A percentile compares a stretch with the other conserved stretches of the same genome.
These are phyloP conservation scores for Xylariales sp. DNA, from an alignment of 2,329 filamentous ascomycete genomes.

Conservation along the genomic window DNA sequence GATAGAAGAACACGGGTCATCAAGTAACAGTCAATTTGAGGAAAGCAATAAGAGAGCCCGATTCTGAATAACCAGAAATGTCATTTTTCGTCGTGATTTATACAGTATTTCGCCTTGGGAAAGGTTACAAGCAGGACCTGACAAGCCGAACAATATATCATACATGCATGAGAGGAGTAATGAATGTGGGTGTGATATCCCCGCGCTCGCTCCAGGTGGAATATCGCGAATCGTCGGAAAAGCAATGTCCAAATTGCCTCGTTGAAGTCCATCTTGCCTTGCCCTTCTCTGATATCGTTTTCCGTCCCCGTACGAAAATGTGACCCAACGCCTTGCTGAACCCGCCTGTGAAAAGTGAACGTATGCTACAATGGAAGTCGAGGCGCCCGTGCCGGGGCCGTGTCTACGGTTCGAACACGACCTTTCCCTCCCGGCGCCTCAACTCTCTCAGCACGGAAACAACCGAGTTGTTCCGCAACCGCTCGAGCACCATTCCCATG, in stretches of 20 bases:
- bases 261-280: constrained; percentile 23
- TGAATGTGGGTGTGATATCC: constrained; percentile 39
- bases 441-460: constrained; percentile 67
- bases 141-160: constrained; percentile 29
- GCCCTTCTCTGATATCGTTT: constrained; percentile 32
- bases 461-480: constrained; percentile 69
- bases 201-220: constrained; percentile 25
- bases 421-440: constrained; percentile 58
- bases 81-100: constrained; percentile 27
- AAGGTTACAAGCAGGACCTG: constrained; percentile 16
- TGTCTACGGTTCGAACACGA: constrained; percentile 47
- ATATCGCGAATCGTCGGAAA: constrained; percentile 27
- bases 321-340: constrained; percentile 42
- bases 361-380: constrained; percentile 35
- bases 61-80: constrained; percentile 4
- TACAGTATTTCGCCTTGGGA: constrained; percentile 24
- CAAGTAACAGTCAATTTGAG: background rate
- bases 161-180: constrained; percentile 49
- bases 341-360: constrained; percentile 29
- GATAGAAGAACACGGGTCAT: background rate
- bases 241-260: constrained; percentile 30
- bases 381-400: constrained; percentile 31
- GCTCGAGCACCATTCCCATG: constrained; percentile 83
- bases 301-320: constrained; percentile 29
- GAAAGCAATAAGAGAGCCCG: background rate